Evolutionary conservation across 2,329 filamentous ascomycete species (phyloP).

Genomic region (Exophiala aquamarina): DNA sequence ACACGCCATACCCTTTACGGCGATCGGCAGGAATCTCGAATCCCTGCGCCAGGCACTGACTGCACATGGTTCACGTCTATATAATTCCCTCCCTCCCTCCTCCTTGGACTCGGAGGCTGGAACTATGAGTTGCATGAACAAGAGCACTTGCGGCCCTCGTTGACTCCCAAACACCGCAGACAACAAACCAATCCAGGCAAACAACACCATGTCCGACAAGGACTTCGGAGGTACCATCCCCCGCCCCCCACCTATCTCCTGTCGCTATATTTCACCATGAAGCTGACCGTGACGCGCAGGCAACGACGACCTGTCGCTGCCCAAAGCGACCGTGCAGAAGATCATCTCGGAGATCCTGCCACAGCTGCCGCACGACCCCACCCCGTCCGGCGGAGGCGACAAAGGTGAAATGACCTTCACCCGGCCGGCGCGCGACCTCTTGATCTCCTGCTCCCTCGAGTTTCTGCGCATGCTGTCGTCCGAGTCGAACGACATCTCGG

Average conservation of each 20-base stretch:
- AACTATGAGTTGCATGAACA: constrained; percentile 5
- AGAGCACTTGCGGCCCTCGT: not conserved
- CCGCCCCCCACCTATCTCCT: not conserved
- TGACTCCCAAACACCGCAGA: not conserved
- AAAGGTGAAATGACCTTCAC: constrained; percentile 59
- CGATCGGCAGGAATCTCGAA: not conserved
- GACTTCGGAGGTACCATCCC: constrained; percentile 44
- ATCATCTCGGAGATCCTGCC: constrained; percentile 94
- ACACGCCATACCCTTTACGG: constrained; percentile 10
- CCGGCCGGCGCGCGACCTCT: constrained; percentile 88
- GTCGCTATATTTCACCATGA: not conserved
- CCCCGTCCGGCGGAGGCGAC: constrained; percentile 54
- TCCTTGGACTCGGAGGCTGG: constrained; percentile 7
- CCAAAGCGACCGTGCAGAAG: constrained; percentile 69
- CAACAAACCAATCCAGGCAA: not conserved
- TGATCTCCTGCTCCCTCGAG: constrained; percentile 98
- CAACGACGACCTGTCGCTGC: constrained; percentile 60
- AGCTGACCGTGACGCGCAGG: constrained; percentile 34
- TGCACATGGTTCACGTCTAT: constrained; percentile 7
- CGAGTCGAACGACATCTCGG: constrained; percentile 97
- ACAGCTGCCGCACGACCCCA: constrained; percentile 17
- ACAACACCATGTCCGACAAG: constrained; percentile 51
- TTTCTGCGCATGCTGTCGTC: constrained; percentile 99
- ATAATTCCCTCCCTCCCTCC: constrained; percentile 8
- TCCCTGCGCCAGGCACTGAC: not conserved